Conservation (phyloP, 1,139 yeast genomes). For the Candida tetrigidarum region DNA sequence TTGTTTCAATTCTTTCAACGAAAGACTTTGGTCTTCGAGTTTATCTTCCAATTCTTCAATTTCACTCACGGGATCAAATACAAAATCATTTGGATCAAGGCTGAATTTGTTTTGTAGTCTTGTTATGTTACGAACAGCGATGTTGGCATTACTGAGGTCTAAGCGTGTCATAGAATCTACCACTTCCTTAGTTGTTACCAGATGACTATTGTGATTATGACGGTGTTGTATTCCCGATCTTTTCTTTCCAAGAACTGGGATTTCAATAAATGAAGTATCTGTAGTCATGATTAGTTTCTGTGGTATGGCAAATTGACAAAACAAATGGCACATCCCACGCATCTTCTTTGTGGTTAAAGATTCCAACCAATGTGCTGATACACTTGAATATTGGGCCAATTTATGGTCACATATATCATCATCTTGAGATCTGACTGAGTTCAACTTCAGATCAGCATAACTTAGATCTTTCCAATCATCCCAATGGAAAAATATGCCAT, state of each 20-base stretch:
- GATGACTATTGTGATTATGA: not conserved
- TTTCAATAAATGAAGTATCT: slow-evolving; percentile 29
- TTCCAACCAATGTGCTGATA: slow-evolving; percentile 42
- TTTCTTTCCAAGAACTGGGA: slow-evolving; percentile 34
- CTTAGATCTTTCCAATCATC: slow-evolving; percentile 46
- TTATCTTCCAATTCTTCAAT: slow-evolving; percentile 30
- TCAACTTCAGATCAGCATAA: slow-evolving; percentile 28
- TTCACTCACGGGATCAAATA: slow-evolving; percentile 36
- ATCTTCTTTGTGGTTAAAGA: slow-evolving; percentile 36
- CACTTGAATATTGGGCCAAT: slow-evolving; percentile 29
- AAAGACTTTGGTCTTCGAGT: slow-evolving; percentile 20
- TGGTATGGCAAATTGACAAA: slow-evolving; percentile 39
- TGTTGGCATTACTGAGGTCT: slow-evolving; percentile 1
- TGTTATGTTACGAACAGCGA: slow-evolving; percentile 16
- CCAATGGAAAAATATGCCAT: slow-evolving; percentile 44
- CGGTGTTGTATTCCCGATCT: slow-evolving; percentile 24
- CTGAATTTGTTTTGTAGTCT: slow-evolving; percentile 19
- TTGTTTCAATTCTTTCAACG: slow-evolving; percentile 26
- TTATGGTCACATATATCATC: slow-evolving; percentile 24
- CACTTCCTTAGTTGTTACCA: slow-evolving; percentile 14
- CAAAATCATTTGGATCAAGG: slow-evolving; percentile 31
- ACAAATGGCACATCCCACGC: slow-evolving; percentile 40
- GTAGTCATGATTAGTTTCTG: slow-evolving; percentile 29
- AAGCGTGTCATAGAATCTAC: slow-evolving; percentile 19
- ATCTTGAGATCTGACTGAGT: slow-evolving; percentile 21